Conservation (phyloP, 805 yeast species). For the Wickerhamomyces subpelliculosus region DNA sequence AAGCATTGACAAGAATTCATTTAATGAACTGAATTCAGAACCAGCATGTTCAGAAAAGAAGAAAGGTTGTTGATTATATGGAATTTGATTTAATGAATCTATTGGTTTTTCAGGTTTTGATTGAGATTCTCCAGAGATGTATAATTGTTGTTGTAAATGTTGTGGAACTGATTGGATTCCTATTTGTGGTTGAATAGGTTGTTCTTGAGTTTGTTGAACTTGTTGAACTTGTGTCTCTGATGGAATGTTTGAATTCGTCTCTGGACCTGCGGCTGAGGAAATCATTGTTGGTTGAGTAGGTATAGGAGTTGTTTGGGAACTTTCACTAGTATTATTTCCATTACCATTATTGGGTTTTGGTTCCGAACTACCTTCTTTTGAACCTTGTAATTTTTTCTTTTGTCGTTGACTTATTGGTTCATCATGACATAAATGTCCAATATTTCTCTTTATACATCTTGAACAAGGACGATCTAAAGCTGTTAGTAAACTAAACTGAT, state of each 20-base stretch:
- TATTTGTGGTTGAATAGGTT: background rate
- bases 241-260: background rate
- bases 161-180: constrained; percentile 13
- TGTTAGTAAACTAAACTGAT: background rate
- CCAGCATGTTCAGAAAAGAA: constrained; percentile 91
- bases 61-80: constrained; percentile 53
- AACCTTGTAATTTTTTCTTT: constrained; percentile 11
- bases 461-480: constrained; percentile 55
- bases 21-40: constrained; percentile 82
- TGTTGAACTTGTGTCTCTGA: too few species aligned
- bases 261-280: background rate
- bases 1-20: constrained; percentile 83
- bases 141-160: constrained; percentile 13
- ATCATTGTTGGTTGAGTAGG: background rate
- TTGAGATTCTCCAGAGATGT: background rate
- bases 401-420: constrained; percentile 21
- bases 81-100: background rate
- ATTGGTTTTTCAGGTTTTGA: background rate
- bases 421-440: constrained; percentile 69
- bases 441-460: constrained; percentile 79
- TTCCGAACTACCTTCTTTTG: background rate
- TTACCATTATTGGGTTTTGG: background rate
- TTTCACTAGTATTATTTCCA: background rate
- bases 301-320: background rate
- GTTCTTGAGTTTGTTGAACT: background rate